These are phyloP conservation scores for Kazachstania psychrophila DNA, from an alignment of 805 yeast species.

Conservation along the genomic window DNA sequence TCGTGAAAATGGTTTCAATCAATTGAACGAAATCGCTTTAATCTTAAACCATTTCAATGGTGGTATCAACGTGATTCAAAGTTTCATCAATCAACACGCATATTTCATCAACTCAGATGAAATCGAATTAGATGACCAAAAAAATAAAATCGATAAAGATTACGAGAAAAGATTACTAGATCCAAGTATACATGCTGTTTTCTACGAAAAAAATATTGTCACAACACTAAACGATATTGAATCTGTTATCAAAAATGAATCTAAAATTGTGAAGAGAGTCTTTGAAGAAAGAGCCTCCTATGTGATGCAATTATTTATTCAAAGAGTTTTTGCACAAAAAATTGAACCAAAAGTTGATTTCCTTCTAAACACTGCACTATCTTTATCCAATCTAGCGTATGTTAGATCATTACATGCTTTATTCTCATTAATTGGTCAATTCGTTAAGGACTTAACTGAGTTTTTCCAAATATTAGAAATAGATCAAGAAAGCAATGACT, in stretches of 20 bases:
- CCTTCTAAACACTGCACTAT: slow-evolving; percentile 52
- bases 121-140: slow-evolving; percentile 23
- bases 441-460: slow-evolving; percentile 57
- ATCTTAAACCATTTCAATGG: slow-evolving; percentile 74
- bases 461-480: slow-evolving; percentile 41
- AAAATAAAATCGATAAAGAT: slow-evolving; percentile 31
- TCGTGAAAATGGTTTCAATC: slow-evolving; percentile 53
- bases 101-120: slow-evolving; percentile 41
- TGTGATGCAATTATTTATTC: slow-evolving; percentile 62
- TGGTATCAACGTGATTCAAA: slow-evolving; percentile 72
- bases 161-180: slow-evolving; percentile 55
- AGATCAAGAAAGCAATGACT: slow-evolving; percentile 29
- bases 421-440: slow-evolving; percentile 48
- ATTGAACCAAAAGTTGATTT: slow-evolving; percentile 47
- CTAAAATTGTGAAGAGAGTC: slow-evolving; percentile 61
- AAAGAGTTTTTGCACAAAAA: slow-evolving; percentile 69
- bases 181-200: slow-evolving; percentile 42
- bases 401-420: slow-evolving; percentile 64
- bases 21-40: slow-evolving; percentile 67
- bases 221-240: slow-evolving; percentile 46
- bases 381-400: slow-evolving; percentile 59
- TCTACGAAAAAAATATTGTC: slow-evolving; percentile 45
- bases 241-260: slow-evolving; percentile 58
- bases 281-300: slow-evolving; percentile 55
- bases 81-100: slow-evolving; percentile 72